Percentiles rank a stretch among this genome's conserved stretches.
These are phyloP conservation scores for Agarophyton chilense DNA, from an alignment of 23 red algal species.

Conservation along the genomic window DNA sequence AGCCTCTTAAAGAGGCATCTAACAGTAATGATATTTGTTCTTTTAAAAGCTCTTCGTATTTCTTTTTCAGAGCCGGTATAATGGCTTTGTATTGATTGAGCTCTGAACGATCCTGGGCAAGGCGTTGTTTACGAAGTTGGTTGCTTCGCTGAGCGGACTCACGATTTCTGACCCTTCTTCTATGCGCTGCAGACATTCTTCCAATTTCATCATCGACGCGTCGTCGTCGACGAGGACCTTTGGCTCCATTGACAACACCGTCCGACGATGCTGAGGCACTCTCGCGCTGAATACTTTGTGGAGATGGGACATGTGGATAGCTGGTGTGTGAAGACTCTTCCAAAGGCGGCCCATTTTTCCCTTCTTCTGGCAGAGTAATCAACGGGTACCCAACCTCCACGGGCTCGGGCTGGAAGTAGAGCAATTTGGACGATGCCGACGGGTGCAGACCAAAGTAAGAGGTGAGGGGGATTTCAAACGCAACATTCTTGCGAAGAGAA, in stretches of 20 bases:
- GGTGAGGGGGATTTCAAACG: neutral
- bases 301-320: neutral
- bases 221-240: neutral
- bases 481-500: constrained; percentile 40
- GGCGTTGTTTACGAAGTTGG: neutral
- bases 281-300: constrained; percentile 2
- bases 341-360: neutral
- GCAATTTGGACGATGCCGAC: neutral
- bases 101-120: neutral
- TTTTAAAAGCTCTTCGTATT: neutral
- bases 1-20: neutral
- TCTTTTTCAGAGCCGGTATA: neutral
- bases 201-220: constrained; percentile 15
- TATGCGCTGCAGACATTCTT: constrained; percentile 7
- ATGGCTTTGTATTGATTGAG: neutral
- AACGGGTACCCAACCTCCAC: constrained; percentile 11
- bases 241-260: neutral
- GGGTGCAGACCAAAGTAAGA: constrained; percentile 32
- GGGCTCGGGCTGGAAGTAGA: constrained; percentile 34
- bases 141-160: constrained; percentile 22
- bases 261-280: neutral
- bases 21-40: neutral
- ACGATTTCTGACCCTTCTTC: constrained; percentile 35
- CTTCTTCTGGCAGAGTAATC: neutral
- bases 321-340: neutral